Evolutionary conservation across 176 grass and related monocot genomes (phyloP).

Genomic region (Bolboschoenus planiculmis): DNA sequence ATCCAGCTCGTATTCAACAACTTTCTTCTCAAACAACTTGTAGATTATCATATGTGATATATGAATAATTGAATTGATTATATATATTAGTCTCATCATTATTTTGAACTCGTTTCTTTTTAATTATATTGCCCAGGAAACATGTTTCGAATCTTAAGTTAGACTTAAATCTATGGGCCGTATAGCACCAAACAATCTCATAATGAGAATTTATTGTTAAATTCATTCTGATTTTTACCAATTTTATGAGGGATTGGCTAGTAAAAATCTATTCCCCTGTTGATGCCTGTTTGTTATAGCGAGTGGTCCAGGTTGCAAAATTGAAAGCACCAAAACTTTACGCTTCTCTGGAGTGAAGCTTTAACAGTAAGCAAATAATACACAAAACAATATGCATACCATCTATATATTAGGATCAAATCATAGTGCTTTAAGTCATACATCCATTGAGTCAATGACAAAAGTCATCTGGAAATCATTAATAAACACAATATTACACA

Average conservation of each 20-base stretch:
- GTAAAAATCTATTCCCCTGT: neutral
- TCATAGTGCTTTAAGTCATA: neutral
- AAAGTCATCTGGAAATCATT: neutral
- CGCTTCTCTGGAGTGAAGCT: neutral
- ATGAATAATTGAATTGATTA: neutral
- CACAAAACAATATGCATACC: neutral
- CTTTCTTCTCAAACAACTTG: too few relatives aligned
- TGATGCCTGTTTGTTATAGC: neutral
- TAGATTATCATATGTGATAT: neutral
- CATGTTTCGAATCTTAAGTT: neutral
- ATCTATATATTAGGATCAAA: neutral
- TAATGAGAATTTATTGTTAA: neutral
- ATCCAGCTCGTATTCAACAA: too few relatives aligned
- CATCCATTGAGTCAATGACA: neutral
- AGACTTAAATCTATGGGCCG: neutral
- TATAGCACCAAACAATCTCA: neutral
- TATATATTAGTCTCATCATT: neutral
- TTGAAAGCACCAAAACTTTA: too few relatives aligned
- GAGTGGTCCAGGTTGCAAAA: neutral
- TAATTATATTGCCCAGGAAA: neutral
- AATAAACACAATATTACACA: neutral
- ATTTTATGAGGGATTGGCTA: neutral
- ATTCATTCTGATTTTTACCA: neutral
- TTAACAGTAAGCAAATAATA: neutral
- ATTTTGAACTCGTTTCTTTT: neutral